These are phyloP conservation scores for Talaromyces sp. DNA, from an alignment of 2,329 filamentous ascomycete genomes.

Conservation along the genomic window DNA sequence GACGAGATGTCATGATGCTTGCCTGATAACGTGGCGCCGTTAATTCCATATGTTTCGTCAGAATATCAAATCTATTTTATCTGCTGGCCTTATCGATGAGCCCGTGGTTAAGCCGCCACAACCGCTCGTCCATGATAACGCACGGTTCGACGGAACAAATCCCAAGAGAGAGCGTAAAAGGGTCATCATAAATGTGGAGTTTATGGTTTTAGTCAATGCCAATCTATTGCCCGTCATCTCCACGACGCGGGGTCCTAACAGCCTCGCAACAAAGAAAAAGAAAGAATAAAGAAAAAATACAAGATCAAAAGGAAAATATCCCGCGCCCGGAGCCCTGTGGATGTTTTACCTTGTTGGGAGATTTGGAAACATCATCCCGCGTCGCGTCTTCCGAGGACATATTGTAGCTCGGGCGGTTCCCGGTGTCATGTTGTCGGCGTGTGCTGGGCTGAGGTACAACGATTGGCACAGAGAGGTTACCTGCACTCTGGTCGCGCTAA, in stretches of 20 bases:
- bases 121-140: slow-evolving; percentile 22
- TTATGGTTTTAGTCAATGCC: background rate
- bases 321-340: background rate
- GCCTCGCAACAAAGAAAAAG: background rate
- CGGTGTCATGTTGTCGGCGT: slow-evolving; percentile 2
- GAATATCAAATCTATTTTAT: background rate
- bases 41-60: slow-evolving; percentile 5
- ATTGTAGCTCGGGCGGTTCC: slow-evolving; percentile 1
- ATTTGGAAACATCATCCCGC: background rate
- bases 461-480: slow-evolving; percentile 3
- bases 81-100: slow-evolving; percentile 12
- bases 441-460: background rate
- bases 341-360: background rate
- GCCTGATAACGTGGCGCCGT: slow-evolving; percentile 18
- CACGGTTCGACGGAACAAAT: slow-evolving; percentile 20
- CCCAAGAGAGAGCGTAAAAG: slow-evolving; percentile 1
- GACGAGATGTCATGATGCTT: slow-evolving; percentile 11
- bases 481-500: slow-evolving; percentile 6
- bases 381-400: slow-evolving; percentile 1
- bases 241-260: background rate
- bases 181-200: background rate
- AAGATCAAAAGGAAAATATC: background rate
- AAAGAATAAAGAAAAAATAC: background rate
- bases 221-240: slow-evolving; percentile 5
- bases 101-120: slow-evolving; percentile 22